These are phyloP conservation scores for Fusarium piperis DNA, from an alignment of 2,329 filamentous ascomycete genomes.

Conservation along the genomic window DNA sequence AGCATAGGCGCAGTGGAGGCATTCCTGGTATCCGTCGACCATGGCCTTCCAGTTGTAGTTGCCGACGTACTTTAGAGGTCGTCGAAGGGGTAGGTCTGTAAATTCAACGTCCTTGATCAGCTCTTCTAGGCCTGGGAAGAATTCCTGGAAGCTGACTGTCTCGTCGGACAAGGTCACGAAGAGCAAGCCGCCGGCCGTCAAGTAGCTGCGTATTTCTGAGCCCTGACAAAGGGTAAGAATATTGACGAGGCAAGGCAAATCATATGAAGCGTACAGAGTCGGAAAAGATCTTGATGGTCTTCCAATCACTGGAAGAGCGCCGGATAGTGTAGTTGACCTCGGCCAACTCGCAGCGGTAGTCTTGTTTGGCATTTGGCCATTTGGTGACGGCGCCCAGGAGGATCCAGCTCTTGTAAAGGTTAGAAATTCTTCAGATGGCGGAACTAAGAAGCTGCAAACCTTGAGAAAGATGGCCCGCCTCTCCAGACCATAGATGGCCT, in stretches of 20 bases:
- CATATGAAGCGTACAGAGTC: neutral
- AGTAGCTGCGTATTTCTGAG: conserved; percentile 22
- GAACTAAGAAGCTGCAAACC: neutral
- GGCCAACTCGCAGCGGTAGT: conserved; percentile 14
- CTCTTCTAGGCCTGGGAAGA: conserved; percentile 61
- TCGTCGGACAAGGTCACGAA: conserved; percentile 59
- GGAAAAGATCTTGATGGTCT: neutral
- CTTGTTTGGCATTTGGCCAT: conserved; percentile 18
- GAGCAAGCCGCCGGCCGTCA: conserved; percentile 62
- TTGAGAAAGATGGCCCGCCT: conserved; percentile 22
- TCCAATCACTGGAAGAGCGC: neutral
- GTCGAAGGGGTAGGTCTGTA: conserved; percentile 60
- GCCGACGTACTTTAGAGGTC: conserved; percentile 64
- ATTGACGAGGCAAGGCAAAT: neutral
- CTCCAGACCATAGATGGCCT: conserved; percentile 18
- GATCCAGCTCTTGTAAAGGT: conserved; percentile 19
- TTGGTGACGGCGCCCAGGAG: conserved; percentile 14
- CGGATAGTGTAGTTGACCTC: conserved; percentile 18
- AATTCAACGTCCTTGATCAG: conserved; percentile 62
- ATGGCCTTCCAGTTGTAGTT: conserved; percentile 56
- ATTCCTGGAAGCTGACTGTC: conserved; percentile 61
- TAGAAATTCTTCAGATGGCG: neutral
- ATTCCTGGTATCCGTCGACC: conserved; percentile 52
- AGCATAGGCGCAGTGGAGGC: conserved; percentile 67
- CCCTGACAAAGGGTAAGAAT: conserved; percentile 7